Evolutionary conservation across 2,329 filamentous ascomycete genomes (phyloP), one percentile per base, ranked within the genome.

Genomic region (Penicillium frequentans): DNA sequence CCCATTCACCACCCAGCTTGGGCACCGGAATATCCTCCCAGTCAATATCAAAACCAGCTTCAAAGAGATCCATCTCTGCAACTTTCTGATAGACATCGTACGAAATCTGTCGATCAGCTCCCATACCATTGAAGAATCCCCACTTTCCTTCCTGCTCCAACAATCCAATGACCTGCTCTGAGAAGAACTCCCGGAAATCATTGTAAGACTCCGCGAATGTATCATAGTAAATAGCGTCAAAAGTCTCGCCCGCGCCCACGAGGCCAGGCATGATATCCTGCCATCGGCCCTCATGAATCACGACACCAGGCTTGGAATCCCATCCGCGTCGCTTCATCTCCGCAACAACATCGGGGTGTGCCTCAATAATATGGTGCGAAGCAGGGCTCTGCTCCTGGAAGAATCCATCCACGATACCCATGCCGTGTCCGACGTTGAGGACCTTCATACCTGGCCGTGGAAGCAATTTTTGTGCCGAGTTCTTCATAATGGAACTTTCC

Each of bases 71-170:
- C 81, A 96, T 88, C 75, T 98, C 93, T 1, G 91, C 89, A 3
- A 98, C 91, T 73, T 90, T 91, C 52, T 88, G 90, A 76, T 98
- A 98, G 24, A 99, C 93, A 77, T 98, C 95, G 75, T 98, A 98
- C 75, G 91, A 96, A 60, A 98, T 88, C 73, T 88, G 88, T 46
- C 95, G 82, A 76, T 99, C 95, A 3, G 95, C 95, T 0, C 95
- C 95, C 56, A 98, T 86, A 0, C 95, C 85, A 64, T 87, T 86
- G 72, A 87, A 88, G 75, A 86, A 87, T 31, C 85, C 82, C 72
- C 86, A 87, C 47, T 75, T 79, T 0, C 82, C 83, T 19, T 77
- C 76, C 49, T 75, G 71, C 54, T 79, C 77, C 46, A 99, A 78
- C 53, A 98, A 75, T 0, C 86, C 88, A 31, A 95, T 90, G 11